Evolutionary conservation across 495 filamentous ascomycete genomes (phyloP), one percentile per base, ranked within the genome.

Genomic region (Hypomontagnella submonticulosa): DNA sequence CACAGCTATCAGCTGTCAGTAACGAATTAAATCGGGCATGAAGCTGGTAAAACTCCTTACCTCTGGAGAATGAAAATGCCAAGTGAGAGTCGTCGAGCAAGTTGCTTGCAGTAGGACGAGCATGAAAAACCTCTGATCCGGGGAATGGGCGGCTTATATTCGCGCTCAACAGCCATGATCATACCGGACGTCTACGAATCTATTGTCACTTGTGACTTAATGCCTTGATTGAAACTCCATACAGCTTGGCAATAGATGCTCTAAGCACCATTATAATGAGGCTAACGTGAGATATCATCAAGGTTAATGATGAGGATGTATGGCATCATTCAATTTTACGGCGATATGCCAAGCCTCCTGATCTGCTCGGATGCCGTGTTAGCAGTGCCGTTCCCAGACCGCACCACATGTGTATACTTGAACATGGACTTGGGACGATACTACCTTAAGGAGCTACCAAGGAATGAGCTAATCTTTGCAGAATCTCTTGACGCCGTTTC

Each of bases 311-410:
- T 30, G 54, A 51, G 47, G 44, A 16, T 30, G 36, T 27, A 27
- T 6, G 52, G 55, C 36, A 55, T 47, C 23, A 4, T 11, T 18
- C 44, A 33, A 54, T 63, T n/a, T 42, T 46, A 18, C 49, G 46
- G 36, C 30, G 44, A 58, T 30, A 11, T 19, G 63, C 67, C 67
- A 67, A 67, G 70, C 56, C 70, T 54, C 70, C 67, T 72, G 70
- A 70, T 70, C 63, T 70, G 4, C 70, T 67, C 63, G 63, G 67
- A 65, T 46, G 56, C 56, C 33, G 61, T 48, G 9, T 57, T 48
- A 38, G 37, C 34, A 38, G 23, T 32, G n/a, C 36, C 56, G 50
- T 54, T 46, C 34, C 19, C 42, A 52, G 37, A 30, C 18, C 11
- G 38, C 2, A 8, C 51, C 7, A 44, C 12, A 61, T 42, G 33